phyloP scores from a whole-genome alignment of 176 grass and related monocot species.

The Musa troglodytarum region DNA sequence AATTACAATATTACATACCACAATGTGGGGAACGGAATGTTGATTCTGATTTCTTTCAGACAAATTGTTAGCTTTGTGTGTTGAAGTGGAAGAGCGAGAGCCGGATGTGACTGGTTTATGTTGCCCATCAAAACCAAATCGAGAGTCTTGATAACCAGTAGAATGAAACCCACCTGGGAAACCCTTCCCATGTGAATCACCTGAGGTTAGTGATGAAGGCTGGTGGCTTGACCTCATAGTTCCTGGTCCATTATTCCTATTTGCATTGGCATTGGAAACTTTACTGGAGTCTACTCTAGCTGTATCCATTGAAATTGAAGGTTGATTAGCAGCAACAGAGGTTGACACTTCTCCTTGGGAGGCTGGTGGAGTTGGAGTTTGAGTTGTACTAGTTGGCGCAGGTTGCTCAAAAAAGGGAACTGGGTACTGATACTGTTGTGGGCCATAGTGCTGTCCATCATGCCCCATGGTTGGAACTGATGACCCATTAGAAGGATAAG shows the following conservation, averaged over 20 bases:
- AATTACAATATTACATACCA: conserved; percentile 38
- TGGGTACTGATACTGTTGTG: conserved; percentile 80
- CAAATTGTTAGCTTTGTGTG: conserved; percentile 35
- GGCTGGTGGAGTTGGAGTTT: conserved; percentile 33
- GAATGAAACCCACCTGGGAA: conserved; percentile 44
- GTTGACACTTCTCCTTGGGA: conserved; percentile 45
- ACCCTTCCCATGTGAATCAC: conserved; percentile 42
- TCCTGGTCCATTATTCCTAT: conserved; percentile 26
- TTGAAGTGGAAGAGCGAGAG: conserved; percentile 41
- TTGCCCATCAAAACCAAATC: conserved; percentile 48
- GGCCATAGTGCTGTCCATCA: conserved; percentile 57
- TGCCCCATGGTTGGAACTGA: conserved; percentile 60
- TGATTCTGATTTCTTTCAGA: conserved; percentile 55
- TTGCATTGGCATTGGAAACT: conserved; percentile 40
- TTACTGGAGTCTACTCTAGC: conserved; percentile 26
- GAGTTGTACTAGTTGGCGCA: conserved; percentile 34
- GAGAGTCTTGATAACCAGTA: conserved; percentile 32
- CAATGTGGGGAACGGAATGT: conserved; percentile 39
- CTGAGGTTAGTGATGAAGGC: conserved; percentile 35
- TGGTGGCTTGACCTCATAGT: conserved; percentile 42
- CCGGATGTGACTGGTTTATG: conserved; percentile 40
- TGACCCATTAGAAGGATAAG: conserved; percentile 71
- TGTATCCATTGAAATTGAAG: conserved; percentile 33
- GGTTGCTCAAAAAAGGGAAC: conserved; percentile 54
- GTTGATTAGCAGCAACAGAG: conserved; percentile 36